phyloP scores from a whole-genome alignment of 768 basidiomycete genomes.

The Heimioporus sp. region DNA sequence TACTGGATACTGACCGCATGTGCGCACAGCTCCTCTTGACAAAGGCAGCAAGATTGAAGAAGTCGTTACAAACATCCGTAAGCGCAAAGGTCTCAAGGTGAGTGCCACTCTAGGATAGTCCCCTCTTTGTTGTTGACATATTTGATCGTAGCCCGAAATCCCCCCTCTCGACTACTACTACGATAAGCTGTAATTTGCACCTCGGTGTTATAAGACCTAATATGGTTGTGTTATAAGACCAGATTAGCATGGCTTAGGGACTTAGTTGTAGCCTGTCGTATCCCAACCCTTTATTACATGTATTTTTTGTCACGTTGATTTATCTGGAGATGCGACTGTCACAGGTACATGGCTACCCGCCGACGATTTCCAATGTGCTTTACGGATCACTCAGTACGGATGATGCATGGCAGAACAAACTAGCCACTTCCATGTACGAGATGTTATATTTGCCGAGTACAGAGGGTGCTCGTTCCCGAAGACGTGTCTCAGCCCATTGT shows the following conservation, averaged over 20 bases:
- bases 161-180: constrained; percentile 88
- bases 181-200: constrained; percentile 73
- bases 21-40: constrained; percentile 62
- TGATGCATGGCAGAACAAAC: too few relatives aligned
- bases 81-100: constrained; percentile 94
- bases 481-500: too few relatives aligned
- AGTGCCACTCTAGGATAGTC: constrained; percentile 3
- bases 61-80: constrained; percentile 77
- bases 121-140: constrained; percentile 8
- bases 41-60: constrained; percentile 92
- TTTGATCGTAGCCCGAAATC: constrained; percentile 66
- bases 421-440: too few relatives aligned
- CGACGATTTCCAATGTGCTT: too few relatives aligned
- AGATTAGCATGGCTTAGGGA: constrained; percentile 4
- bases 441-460: too few relatives aligned
- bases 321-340: too few relatives aligned
- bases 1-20: background rate
- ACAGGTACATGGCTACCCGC: too few relatives aligned
- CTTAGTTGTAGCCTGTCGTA: constrained; percentile 20
- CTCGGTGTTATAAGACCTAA: constrained; percentile 4
- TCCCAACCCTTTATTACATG: constrained; percentile 13
- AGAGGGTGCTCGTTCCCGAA: too few relatives aligned
- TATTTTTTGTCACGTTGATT: constrained; percentile 3
- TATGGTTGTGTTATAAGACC: constrained; percentile 6
- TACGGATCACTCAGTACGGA: too few relatives aligned